phyloP scores from a whole-genome alignment of 1,284 basidiomycete genomes.

The Melampsora larici-populina region DNA sequence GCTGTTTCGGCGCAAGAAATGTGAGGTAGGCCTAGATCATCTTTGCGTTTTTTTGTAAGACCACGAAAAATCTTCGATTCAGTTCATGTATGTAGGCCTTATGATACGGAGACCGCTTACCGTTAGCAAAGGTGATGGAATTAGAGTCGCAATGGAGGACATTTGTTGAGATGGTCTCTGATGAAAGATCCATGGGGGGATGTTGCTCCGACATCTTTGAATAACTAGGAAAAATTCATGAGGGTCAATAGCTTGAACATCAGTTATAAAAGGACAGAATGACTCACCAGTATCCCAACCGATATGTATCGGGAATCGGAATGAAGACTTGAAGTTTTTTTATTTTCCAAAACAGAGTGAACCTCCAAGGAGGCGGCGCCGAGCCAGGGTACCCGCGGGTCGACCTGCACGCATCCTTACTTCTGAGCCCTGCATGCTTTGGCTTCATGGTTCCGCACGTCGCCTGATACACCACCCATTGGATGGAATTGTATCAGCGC shows the following conservation, averaged over 20 bases:
- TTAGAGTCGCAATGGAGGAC: conserved; percentile 13
- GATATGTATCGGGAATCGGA: too few relatives aligned
- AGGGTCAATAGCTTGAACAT: not conserved
- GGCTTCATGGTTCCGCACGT: too few relatives aligned
- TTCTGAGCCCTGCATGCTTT: too few relatives aligned
- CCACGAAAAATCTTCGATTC: not conserved
- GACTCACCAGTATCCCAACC: too few relatives aligned
- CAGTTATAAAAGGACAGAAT: not conserved
- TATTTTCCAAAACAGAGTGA: too few relatives aligned
- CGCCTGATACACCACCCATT: too few relatives aligned
- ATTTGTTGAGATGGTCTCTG: not conserved
- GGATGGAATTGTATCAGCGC: too few relatives aligned
- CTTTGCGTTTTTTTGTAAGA: not conserved
- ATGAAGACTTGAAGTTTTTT: too few relatives aligned
- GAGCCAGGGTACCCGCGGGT: too few relatives aligned
- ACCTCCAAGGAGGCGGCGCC: too few relatives aligned
- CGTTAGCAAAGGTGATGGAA: conserved; percentile 6
- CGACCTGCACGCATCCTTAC: too few relatives aligned
- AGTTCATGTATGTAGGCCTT: not conserved
- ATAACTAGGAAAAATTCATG: not conserved
- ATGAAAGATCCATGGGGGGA: not conserved
- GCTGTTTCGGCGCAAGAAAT: conserved; percentile 14
- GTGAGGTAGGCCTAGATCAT: not conserved
- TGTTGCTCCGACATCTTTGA: not conserved
- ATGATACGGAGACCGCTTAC: conserved; percentile 1